These are phyloP conservation scores for Lobosporangium transversale DNA, from an alignment of 192 early-diverging fungal genomes.

Conservation along the genomic window DNA sequence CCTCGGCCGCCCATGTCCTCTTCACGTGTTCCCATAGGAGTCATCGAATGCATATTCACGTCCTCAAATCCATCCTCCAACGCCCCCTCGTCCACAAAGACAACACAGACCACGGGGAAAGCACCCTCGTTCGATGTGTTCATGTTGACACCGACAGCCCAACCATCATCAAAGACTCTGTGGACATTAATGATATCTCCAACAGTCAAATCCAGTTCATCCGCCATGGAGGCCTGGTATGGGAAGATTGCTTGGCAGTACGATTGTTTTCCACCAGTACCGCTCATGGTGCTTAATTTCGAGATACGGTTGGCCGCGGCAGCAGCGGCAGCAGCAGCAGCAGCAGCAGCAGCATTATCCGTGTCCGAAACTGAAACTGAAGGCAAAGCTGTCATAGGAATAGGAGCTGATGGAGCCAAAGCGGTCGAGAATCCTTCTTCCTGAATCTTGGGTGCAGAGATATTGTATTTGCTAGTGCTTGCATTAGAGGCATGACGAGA, in stretches of 20 bases:
- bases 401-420: constrained; percentile 14
- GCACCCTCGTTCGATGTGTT: constrained; percentile 77
- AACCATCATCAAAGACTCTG: constrained; percentile 88
- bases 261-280: constrained; percentile 21
- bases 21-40: constrained; percentile 43
- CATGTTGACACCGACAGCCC: constrained; percentile 87
- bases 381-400: constrained; percentile 48
- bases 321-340: constrained; percentile 5
- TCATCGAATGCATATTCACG: constrained; percentile 52
- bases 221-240: constrained; percentile 74
- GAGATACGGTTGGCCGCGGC: constrained; percentile 8
- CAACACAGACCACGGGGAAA: constrained; percentile 87
- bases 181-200: constrained; percentile 80
- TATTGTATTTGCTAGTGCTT: constrained; percentile 36
- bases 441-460: constrained; percentile 48
- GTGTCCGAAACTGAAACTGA: background rate
- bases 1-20: constrained; percentile 14
- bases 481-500: constrained; percentile 34
- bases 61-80: constrained; percentile 51
- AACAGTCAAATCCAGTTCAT: constrained; percentile 75
- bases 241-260: constrained; percentile 56
- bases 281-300: constrained; percentile 11
- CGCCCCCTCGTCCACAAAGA: constrained; percentile 44
- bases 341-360: background rate
- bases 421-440: constrained; percentile 35